Evolutionary conservation across 305 asterid genomes (phyloP).

Genomic region (Fraxinus greggii): DNA sequence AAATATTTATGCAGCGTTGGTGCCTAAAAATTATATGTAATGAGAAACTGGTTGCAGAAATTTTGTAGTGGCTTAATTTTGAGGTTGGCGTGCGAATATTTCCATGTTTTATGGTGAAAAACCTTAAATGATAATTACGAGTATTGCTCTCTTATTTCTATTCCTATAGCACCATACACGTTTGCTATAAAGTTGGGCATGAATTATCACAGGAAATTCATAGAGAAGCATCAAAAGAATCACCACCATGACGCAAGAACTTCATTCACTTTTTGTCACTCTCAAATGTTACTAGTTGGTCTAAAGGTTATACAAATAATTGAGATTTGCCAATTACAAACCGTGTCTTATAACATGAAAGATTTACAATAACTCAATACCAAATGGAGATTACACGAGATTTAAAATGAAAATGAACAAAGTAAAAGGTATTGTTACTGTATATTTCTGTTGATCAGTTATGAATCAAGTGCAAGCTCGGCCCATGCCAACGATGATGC

Average conservation of each 20-base stretch:
- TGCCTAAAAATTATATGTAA: background rate
- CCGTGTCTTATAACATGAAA: constrained; percentile 23
- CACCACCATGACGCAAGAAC: background rate
- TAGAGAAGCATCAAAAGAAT: background rate
- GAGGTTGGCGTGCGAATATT: background rate
- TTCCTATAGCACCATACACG: background rate
- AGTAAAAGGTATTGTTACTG: constrained; percentile 6
- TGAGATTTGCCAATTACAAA: constrained; percentile 19
- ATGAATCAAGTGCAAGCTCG: constrained; percentile 75
- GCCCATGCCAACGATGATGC: constrained; percentile 93
- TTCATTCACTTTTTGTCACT: constrained; percentile 23
- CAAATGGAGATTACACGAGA: background rate
- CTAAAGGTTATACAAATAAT: constrained; percentile 34
- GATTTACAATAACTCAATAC: constrained; percentile 36
- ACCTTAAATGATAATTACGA: background rate
- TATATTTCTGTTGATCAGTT: constrained; percentile 18
- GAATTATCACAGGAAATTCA: background rate
- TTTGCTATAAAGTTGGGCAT: background rate
- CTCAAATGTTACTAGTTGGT: constrained; percentile 19
- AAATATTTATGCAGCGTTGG: background rate
- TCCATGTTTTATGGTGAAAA: background rate
- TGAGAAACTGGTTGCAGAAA: constrained; percentile 5
- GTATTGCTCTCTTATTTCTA: background rate
- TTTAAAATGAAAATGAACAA: constrained; percentile 10
- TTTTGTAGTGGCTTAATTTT: constrained; percentile 20